A percentile compares a stretch with the other conserved stretches of the same genome.
phyloP scores from a whole-genome alignment of 2,329 filamentous ascomycete species.

The Leptographium flavum region DNA sequence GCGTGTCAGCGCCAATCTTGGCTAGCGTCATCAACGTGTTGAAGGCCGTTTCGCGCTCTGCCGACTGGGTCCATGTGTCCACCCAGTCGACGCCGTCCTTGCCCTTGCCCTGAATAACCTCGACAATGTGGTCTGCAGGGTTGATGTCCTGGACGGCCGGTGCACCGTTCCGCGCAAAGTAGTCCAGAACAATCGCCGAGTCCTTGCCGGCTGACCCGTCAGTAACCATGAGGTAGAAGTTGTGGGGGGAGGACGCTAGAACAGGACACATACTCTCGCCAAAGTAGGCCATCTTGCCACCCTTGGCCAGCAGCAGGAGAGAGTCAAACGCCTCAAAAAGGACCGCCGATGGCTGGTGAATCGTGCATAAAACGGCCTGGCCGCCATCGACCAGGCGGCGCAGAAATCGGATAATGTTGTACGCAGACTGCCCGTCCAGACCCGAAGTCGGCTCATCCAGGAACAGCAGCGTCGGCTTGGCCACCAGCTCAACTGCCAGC shows the following conservation, averaged over 20 bases:
- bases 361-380: slow-evolving; percentile 55
- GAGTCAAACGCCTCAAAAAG: slow-evolving; percentile 54
- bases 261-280: slow-evolving; percentile 27
- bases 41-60: slow-evolving; percentile 42
- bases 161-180: slow-evolving; percentile 54
- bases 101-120: slow-evolving; percentile 25
- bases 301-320: slow-evolving; percentile 46
- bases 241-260: too few relatives aligned
- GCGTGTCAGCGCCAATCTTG: background rate
- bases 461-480: slow-evolving; percentile 46
- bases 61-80: slow-evolving; percentile 21
- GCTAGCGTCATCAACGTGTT: slow-evolving; percentile 29
- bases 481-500: slow-evolving; percentile 46
- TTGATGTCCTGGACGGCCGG: slow-evolving; percentile 49
- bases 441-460: slow-evolving; percentile 50
- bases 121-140: slow-evolving; percentile 65
- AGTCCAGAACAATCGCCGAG: slow-evolving; percentile 37
- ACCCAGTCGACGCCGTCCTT: slow-evolving; percentile 19
- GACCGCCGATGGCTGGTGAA: slow-evolving; percentile 55
- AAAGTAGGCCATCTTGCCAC: slow-evolving; percentile 53
- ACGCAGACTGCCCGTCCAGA: slow-evolving; percentile 55
- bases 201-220: slow-evolving; percentile 22
- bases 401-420: slow-evolving; percentile 49
- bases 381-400: slow-evolving; percentile 51
- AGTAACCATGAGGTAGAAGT: too few relatives aligned